phyloP scores from a whole-genome alignment of 2,329 filamentous ascomycete genomes.

The Conoideocrella luteorostrata region DNA sequence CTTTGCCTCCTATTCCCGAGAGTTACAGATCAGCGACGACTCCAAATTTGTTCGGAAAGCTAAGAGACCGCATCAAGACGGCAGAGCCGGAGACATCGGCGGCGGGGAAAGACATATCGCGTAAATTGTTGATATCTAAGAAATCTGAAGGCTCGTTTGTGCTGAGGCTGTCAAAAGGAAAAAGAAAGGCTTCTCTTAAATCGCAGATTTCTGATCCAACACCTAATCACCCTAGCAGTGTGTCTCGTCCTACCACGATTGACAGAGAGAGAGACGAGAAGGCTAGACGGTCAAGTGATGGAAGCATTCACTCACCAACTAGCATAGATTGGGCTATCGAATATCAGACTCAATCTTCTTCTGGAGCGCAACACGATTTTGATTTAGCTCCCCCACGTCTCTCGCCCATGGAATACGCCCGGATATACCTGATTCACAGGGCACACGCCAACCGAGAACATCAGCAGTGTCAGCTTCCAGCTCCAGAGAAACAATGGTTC shows the following conservation, averaged over 20 bases:
- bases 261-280: conserved; percentile 2
- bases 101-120: not conserved
- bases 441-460: conserved; percentile 20
- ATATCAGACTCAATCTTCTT: not conserved
- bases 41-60: conserved; percentile 19
- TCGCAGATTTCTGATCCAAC: conserved; percentile 19
- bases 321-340: not conserved
- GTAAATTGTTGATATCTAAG: not conserved
- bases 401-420: conserved; percentile 34
- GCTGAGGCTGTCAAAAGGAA: conserved; percentile 5
- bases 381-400: conserved; percentile 20
- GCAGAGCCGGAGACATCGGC: conserved; percentile 14
- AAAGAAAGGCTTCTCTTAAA: conserved; percentile 14
- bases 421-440: conserved; percentile 28
- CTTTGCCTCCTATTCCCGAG: conserved; percentile 27
- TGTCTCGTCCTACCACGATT: not conserved
- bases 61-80: conserved; percentile 21
- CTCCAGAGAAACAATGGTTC: conserved; percentile 22
- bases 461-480: conserved; percentile 20
- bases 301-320: not conserved
- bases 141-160: not conserved
- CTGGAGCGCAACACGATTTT: not conserved
- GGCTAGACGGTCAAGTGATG: not conserved
- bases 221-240: conserved; percentile 5
- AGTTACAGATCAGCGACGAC: conserved; percentile 17